Evolutionary conservation across 2,329 filamentous ascomycete genomes (phyloP).

Genomic region (Trichothecium sympodiale): DNA sequence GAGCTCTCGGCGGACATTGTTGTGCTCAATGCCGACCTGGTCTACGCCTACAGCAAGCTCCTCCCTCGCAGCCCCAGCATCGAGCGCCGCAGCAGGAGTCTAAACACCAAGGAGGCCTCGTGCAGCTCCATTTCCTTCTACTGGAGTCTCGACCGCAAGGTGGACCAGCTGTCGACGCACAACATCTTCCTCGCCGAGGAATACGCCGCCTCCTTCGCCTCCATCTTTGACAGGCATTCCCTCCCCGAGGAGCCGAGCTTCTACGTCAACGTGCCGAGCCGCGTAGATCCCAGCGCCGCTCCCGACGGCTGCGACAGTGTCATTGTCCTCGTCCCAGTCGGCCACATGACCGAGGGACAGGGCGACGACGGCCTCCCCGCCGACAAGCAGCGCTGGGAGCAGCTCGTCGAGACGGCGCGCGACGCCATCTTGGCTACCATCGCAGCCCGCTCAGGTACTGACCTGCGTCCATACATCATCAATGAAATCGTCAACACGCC

Average conservation of each 20-base stretch:
- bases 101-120: constrained; percentile 42
- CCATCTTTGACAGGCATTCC: constrained; percentile 59
- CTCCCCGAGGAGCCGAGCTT: constrained; percentile 61
- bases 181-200: constrained; percentile 70
- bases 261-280: constrained; percentile 66
- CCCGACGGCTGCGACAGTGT: constrained; percentile 53
- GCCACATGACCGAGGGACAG: constrained; percentile 41
- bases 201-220: constrained; percentile 63
- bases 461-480: constrained; percentile 35
- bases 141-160: constrained; percentile 51
- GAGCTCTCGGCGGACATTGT: constrained; percentile 53
- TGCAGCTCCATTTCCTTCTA: constrained; percentile 71
- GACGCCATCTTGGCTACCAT: constrained; percentile 51
- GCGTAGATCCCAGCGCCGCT: constrained; percentile 57
- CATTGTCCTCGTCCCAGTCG: constrained; percentile 62
- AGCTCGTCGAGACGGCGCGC: constrained; percentile 48
- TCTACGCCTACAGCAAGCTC: constrained; percentile 64
- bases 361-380: constrained; percentile 18
- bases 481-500: constrained; percentile 59
- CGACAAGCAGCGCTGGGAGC: constrained; percentile 45
- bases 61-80: constrained; percentile 38
- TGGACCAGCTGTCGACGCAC: constrained; percentile 56
- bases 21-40: constrained; percentile 61
- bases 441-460: constrained; percentile 42
- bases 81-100: constrained; percentile 23